Conservation (phyloP, 2,329 filamentous ascomycete genomes). For the Coniochaeta hoffmannii region DNA sequence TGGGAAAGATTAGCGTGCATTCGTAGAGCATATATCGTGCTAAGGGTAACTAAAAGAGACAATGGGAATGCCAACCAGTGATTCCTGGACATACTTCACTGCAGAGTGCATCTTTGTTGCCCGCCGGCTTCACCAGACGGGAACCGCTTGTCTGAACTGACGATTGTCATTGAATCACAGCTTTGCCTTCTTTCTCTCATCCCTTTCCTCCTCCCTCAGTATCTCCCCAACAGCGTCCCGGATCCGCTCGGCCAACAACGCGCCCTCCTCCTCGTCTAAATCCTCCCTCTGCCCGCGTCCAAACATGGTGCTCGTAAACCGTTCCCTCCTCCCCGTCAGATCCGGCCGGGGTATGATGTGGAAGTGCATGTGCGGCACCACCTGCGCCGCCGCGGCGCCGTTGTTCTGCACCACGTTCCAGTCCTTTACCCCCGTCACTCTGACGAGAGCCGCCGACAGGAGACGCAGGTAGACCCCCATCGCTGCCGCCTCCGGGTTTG, state of each 20-base stretch:
- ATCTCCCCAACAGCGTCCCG: constrained; percentile 41
- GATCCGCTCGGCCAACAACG: constrained; percentile 47
- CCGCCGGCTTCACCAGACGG: too few relatives aligned
- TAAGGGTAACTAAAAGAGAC: not conserved
- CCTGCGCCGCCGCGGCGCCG: constrained; percentile 79
- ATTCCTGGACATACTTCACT: too few relatives aligned
- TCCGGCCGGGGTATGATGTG: constrained; percentile 85
- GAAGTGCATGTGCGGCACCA: constrained; percentile 90
- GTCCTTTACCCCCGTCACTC: constrained; percentile 64
- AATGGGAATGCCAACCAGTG: too few relatives aligned
- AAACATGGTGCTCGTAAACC: constrained; percentile 70
- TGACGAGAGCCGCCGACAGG: constrained; percentile 62
- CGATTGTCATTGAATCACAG: constrained; percentile 19
- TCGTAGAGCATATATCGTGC: not conserved
- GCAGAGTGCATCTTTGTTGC: too few relatives aligned
- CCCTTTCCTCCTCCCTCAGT: constrained; percentile 31
- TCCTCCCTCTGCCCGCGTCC: constrained; percentile 66
- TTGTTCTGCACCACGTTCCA: constrained; percentile 99
- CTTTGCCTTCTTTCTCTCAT: constrained; percentile 29
- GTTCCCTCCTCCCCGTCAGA: constrained; percentile 49
- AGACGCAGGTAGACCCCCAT: constrained; percentile 63
- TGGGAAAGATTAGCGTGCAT: not conserved
- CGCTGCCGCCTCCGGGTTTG: constrained; percentile 52
- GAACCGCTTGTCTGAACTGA: too few relatives aligned
- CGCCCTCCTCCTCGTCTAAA: constrained; percentile 68